These are phyloP conservation scores for Starmerella bombi DNA, from an alignment of 805 yeast species.

Conservation along the genomic window DNA sequence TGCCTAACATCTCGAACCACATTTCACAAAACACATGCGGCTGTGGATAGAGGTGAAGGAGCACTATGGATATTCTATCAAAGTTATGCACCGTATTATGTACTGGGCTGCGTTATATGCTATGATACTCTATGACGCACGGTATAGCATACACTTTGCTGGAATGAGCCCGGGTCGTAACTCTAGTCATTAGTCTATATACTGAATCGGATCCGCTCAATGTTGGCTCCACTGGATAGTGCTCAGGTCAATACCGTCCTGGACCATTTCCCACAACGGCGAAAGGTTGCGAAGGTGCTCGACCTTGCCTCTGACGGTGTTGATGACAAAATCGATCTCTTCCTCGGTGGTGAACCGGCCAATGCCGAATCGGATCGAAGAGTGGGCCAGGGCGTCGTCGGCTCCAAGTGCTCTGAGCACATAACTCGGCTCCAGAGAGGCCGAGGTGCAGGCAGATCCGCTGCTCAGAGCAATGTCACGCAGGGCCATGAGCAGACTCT, in stretches of 20 bases:
- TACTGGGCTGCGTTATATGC: too few relatives aligned
- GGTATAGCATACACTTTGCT: too few relatives aligned
- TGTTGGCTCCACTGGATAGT: slow-evolving; percentile 98
- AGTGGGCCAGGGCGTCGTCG: slow-evolving; percentile 95
- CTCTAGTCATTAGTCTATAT: too few relatives aligned
- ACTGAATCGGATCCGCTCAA: too few relatives aligned
- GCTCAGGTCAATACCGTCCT: slow-evolving; percentile 90
- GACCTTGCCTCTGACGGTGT: slow-evolving; percentile 81
- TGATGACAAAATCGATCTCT: slow-evolving; percentile 85
- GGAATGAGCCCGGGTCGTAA: too few relatives aligned
- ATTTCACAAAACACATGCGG: too few relatives aligned
- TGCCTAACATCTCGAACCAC: too few relatives aligned
- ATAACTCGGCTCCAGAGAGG: slow-evolving; percentile 93
- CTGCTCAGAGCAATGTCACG: slow-evolving; percentile 92
- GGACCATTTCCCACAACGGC: slow-evolving; percentile 98
- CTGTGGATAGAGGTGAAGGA: too few relatives aligned
- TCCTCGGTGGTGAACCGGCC: slow-evolving; percentile 96
- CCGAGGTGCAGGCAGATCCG: slow-evolving; percentile 98
- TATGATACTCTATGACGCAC: too few relatives aligned
- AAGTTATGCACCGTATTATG: too few relatives aligned
- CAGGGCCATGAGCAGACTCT: slow-evolving; percentile 91
- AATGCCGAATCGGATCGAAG: slow-evolving; percentile 93
- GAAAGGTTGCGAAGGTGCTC: slow-evolving; percentile 80
- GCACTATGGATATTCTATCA: too few relatives aligned
- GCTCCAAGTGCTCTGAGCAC: slow-evolving; percentile 95